Evolutionary conservation across 345 rosid genomes (phyloP), one percentile per base, ranked within the genome.

Genomic region (Pelargonium nanum): DNA sequence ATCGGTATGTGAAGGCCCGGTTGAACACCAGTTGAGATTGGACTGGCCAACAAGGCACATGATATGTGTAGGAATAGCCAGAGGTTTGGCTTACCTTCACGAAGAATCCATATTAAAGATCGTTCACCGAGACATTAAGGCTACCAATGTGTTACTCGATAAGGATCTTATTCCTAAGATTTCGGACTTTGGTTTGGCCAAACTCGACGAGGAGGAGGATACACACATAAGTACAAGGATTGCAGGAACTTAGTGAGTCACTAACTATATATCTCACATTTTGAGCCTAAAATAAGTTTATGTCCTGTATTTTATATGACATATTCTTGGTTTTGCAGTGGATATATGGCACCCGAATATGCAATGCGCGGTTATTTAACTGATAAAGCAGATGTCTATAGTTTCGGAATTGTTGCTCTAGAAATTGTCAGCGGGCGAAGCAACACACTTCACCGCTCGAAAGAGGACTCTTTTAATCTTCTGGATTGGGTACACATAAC

Each of bases 171-270:
- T 68, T 10, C 75, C 85, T 48, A 78, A 77, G 63, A 82, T 85
- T 55, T 82, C 85, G 12, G 91, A 85, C 70, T 85, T 85, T 51
- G 91, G 91, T 58, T 68, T 85, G 22, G 91, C 91, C 44, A 85
- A 78, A 51, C 79, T 85, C 19, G 81, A 82, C 6, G 83, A 80
- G 55, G 87, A 75, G 20, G 87, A 82, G 51, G 77, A 85, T 48
- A 80, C 84, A 53, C 87, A 82, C 61, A 80, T 85, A 57, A 85
- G 85, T 70, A 82, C 87, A 59, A 56, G 83, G 68, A 45, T 82
- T 53, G 91, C 91, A 19, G 91, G 86, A 73, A 85, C 87, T 51
- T 73, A 69, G 90, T 85, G 23, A 78, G 79, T 56, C 32, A 8
- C 34, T 59, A n/a, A n/a, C n/a, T n/a, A n/a, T n/a, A n/a, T 56